Conservation (phyloP, 352 stramenopile species). For the Globisporangium solare region DNA sequence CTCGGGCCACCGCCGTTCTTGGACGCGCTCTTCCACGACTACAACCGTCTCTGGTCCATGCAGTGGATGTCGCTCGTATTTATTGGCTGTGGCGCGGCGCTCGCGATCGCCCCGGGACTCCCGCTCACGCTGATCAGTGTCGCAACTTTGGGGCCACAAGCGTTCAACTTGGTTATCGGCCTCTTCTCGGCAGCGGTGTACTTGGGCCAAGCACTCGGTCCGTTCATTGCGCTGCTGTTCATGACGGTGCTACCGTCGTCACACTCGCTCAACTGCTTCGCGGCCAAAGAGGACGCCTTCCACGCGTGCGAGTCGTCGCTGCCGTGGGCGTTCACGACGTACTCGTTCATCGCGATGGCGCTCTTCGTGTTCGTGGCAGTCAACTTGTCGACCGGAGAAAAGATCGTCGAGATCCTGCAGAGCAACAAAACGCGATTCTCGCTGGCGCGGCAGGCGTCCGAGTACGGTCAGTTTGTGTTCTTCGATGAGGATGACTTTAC, state of each 20-base stretch:
- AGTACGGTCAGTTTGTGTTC: slow-evolving; percentile 74
- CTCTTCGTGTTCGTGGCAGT: slow-evolving; percentile 29
- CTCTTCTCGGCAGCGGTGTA: slow-evolving; percentile 71
- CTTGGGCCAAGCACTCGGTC: slow-evolving; percentile 54
- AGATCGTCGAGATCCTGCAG: slow-evolving; percentile 27
- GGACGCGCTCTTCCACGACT: slow-evolving; percentile 30
- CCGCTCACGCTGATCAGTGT: slow-evolving; percentile 59
- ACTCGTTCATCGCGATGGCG: slow-evolving; percentile 30
- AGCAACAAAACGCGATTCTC: slow-evolving; percentile 36
- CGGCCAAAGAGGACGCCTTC: slow-evolving; percentile 14
- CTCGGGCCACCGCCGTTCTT: slow-evolving; percentile 57
- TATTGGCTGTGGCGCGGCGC: slow-evolving; percentile 49
- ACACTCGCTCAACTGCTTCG: slow-evolving; percentile 36
- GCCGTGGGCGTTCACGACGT: slow-evolving; percentile 58
- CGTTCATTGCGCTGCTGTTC: slow-evolving; percentile 47
- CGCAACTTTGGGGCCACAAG: slow-evolving; percentile 26
- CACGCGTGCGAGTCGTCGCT: slow-evolving; percentile 43
- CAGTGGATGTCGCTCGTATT: slow-evolving; percentile 51
- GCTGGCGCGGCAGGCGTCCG: slow-evolving; percentile 51
- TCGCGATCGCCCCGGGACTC: slow-evolving; percentile 55
- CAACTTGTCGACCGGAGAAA: slow-evolving; percentile 29
- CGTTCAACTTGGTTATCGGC: slow-evolving; percentile 58
- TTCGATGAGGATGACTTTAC: slow-evolving; percentile 61
- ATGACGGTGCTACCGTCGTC: slow-evolving; percentile 42
- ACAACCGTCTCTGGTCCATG: slow-evolving; percentile 35